These are phyloP conservation scores for Pseudogymnoascus sp. DNA, from an alignment of 2,329 filamentous ascomycete species.

Conservation along the genomic window DNA sequence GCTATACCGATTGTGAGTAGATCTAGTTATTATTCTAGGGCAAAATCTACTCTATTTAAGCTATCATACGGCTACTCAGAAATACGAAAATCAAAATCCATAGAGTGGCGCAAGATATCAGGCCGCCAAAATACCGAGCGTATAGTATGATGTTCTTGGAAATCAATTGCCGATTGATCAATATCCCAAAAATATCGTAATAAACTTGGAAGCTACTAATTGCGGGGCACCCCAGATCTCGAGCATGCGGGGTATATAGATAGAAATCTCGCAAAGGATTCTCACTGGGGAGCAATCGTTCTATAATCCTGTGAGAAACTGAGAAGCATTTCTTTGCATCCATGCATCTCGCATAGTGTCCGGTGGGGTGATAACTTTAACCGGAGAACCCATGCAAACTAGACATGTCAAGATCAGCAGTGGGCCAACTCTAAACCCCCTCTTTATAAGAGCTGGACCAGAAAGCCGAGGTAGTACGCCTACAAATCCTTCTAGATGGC, in stretches of 20 bases:
- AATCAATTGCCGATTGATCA: neutral
- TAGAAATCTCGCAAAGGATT: no score
- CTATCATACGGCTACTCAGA: neutral
- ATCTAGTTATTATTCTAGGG: neutral
- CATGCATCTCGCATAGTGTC: neutral
- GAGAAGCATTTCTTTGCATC: neutral
- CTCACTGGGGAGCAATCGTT: no score
- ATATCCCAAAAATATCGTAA: neutral
- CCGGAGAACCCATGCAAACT: no score
- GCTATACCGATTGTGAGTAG: neutral
- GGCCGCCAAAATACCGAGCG: neutral
- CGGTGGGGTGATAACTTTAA: no score
- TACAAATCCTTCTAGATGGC: no score
- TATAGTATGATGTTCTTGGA: neutral
- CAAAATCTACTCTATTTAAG: neutral
- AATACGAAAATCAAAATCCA: neutral
- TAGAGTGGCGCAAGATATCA: neutral
- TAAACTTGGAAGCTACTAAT: neutral
- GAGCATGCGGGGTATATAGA: neutral
- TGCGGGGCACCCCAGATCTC: neutral
- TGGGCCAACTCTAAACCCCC: no score
- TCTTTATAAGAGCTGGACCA: no score
- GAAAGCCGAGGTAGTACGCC: no score
- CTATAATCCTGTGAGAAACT: neutral
- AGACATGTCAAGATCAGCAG: no score